phyloP scores from a whole-genome alignment of 208 protist species.

The Crithidia expoeki region DNA sequence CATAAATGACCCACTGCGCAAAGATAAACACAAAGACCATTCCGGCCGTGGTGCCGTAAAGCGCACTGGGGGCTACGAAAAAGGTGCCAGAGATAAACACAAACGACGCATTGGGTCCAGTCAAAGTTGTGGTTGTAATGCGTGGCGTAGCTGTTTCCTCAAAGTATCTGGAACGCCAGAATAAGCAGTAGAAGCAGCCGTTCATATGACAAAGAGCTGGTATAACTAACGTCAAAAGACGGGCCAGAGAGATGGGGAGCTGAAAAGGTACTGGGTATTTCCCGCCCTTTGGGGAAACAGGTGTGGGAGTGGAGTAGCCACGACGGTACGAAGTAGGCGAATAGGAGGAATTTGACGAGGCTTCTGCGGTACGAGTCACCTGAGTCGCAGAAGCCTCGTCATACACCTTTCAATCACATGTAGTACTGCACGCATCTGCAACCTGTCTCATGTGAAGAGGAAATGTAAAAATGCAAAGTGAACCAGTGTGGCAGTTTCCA shows the following conservation, averaged over 20 bases:
- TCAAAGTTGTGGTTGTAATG: background rate
- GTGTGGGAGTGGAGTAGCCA: background rate
- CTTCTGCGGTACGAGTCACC: background rate
- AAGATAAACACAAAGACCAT: constrained; percentile 21
- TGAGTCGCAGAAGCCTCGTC: background rate
- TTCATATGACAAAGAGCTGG: constrained; percentile 33
- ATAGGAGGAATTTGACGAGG: background rate
- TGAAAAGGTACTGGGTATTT: constrained; percentile 1
- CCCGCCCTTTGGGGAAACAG: background rate
- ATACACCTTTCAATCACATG: background rate
- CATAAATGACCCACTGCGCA: constrained; percentile 13
- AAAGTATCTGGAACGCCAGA: constrained; percentile 19
- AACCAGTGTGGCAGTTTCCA: no score
- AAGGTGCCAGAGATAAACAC: background rate
- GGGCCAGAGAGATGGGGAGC: background rate
- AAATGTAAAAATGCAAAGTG: no score
- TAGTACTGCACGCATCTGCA: no score
- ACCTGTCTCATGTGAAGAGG: no score
- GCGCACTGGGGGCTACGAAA: constrained; percentile 3
- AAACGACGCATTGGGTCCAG: background rate
- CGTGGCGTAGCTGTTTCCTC: constrained; percentile 1
- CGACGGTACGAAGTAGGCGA: background rate
- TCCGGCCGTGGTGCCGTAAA: constrained; percentile 17
- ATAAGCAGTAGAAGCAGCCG: constrained; percentile 40
- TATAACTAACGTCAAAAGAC: constrained; percentile 1